Base-by-base conservation (phyloP, 78 protist species). In the Protostelium mycophagum region DNA sequence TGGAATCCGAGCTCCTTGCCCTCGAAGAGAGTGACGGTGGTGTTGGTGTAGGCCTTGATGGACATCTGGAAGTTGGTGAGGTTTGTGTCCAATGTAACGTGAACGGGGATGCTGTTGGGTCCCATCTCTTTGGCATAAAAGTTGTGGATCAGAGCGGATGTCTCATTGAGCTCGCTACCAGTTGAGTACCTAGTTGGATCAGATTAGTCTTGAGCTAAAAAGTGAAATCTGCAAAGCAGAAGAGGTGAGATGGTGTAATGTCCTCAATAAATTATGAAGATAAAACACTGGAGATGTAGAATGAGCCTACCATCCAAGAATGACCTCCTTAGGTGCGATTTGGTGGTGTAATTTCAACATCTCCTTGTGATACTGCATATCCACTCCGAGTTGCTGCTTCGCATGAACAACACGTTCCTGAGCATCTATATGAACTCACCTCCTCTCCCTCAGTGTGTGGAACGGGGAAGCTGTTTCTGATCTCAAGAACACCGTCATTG, bases 401-500 rank as follows among this genome's bases (percentile, higher is more conserved):
- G 63, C 85, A 35, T 29, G 38, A 38, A 88, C n/a, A 37, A 51
- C 16, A 16, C 31, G 16, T 51, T 16, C 31, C 5, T 25, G 73
- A 51, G 73, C 5, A 16, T 51, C 73, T 51, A 51, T 16, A 25
- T n/a, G n/a, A n/a, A 35, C 63, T 38, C 88, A 89, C 93, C 89
- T 94, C 94, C 86, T 94, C 96, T 89, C 89, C 87, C 86, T 94
- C 96, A 28, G 88, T 73, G 73, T 94, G 92, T 28, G 90, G 91
- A 83, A 94, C 96, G 87, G 96, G 93, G 93, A 94, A 94, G 86
- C 96, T 86, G 38, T 91, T 91, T 86, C 88, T 94, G 85, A 94
- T 94, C 39, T 94, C 96, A 37, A 94, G 35, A n/a, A 91, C 93
- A 91, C 96, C 96, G 83, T 94, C 94, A 83, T 85, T 94, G 37